Percentiles rank a stretch among this genome's conserved stretches.
phyloP scores from a whole-genome alignment of 331 rosid species.

The Dryas integrifolia region DNA sequence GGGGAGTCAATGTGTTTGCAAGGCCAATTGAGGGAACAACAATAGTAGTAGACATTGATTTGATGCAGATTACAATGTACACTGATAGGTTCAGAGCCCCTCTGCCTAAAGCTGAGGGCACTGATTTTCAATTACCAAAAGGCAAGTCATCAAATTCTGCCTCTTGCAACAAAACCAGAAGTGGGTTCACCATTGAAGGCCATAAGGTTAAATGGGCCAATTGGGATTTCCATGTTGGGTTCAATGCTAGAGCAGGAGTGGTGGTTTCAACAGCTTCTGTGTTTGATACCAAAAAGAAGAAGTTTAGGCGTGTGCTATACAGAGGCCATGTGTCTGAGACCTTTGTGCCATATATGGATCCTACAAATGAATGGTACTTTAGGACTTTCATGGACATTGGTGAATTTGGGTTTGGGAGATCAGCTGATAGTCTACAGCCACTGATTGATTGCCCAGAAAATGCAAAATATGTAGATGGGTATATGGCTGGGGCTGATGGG shows the following conservation, averaged over 20 bases:
- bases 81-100: constrained; percentile 55
- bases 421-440: constrained; percentile 64
- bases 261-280: constrained; percentile 78
- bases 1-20: constrained; percentile 58
- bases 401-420: constrained; percentile 81
- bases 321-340: constrained; percentile 86
- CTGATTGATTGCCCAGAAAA: constrained; percentile 63
- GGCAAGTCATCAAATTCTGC: constrained; percentile 21
- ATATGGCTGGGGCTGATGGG: constrained; percentile 65
- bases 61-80: constrained; percentile 56
- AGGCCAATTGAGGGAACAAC: constrained; percentile 81
- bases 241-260: constrained; percentile 72
- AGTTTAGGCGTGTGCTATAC: constrained; percentile 58
- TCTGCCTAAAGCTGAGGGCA: constrained; percentile 74
- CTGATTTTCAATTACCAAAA: constrained; percentile 45
- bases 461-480: constrained; percentile 67
- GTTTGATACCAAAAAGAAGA: constrained; percentile 42
- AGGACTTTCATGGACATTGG: constrained; percentile 86
- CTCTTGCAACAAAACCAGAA: constrained; percentile 30
- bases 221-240: constrained; percentile 78
- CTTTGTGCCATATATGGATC: constrained; percentile 85
- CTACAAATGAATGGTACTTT: constrained; percentile 74
- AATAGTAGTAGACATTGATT: constrained; percentile 58
- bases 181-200: constrained; percentile 46
- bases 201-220: constrained; percentile 66